These are phyloP conservation scores for Tylopilus orsonianus DNA, from an alignment of 1,284 basidiomycete species.

Conservation along the genomic window DNA sequence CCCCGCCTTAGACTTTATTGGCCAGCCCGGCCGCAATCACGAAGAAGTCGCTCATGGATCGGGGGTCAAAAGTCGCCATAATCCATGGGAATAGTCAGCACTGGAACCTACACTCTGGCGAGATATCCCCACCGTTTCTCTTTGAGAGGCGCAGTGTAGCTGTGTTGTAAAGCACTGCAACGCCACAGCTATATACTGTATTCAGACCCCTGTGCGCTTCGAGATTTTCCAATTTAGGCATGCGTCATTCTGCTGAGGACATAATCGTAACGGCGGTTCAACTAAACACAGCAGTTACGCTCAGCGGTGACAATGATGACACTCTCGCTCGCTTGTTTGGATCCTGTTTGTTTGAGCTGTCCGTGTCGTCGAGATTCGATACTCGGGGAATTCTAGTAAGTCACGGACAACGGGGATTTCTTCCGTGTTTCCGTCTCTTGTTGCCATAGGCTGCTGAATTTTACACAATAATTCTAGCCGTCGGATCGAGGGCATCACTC, in stretches of 20 bases:
- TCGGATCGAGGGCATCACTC: not conserved
- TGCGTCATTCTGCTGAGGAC: not conserved
- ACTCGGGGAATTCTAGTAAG: not conserved
- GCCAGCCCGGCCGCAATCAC: not conserved
- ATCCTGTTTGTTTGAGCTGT: not conserved
- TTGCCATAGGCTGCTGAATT: slow-evolving; percentile 5
- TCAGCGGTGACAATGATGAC: not conserved
- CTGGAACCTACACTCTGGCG: slow-evolving; percentile 6
- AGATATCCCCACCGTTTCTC: not conserved
- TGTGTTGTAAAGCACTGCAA: slow-evolving; percentile 13
- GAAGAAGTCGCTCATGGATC: not conserved
- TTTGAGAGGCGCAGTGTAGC: slow-evolving; percentile 13
- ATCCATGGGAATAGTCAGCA: slow-evolving; percentile 4
- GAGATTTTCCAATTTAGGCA: slow-evolving; percentile 13
- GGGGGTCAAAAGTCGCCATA: slow-evolving; percentile 15
- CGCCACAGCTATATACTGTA: slow-evolving; percentile 10
- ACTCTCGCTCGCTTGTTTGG: not conserved
- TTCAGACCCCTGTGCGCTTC: not conserved
- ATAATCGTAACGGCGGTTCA: not conserved
- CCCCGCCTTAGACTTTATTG: not conserved
- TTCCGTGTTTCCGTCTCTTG: slow-evolving; percentile 7
- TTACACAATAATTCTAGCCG: not conserved
- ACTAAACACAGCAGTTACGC: not conserved
- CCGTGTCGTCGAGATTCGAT: not conserved
- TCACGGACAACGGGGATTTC: slow-evolving; percentile 7